Base-by-base conservation (phyloP, 306 rosid species). In the Oemleria cerasiformis region DNA sequence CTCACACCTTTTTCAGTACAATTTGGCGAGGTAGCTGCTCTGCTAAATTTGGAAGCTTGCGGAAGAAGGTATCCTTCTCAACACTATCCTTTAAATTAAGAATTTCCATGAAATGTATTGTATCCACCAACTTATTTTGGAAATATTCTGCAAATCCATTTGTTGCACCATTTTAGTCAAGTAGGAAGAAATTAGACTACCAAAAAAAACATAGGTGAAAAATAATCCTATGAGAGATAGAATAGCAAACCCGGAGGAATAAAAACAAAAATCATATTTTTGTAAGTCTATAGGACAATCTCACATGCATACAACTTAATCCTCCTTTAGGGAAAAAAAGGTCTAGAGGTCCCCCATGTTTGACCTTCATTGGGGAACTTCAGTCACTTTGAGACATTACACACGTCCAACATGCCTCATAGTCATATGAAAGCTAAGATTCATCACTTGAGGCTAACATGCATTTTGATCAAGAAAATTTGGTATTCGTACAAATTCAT, bases 81-180 rank as follows among this genome's bases (percentile, higher is more conserved):
- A 95, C 90, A 65, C 99, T 95, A 64, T 95, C 99, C 82, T 95
- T 95, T 81, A 95, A 78, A 83, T 88, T 95, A 49, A 95, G 92
- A 86, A 95, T 89, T 79, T 95, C 99, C 99, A 95, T 95, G 84
- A 95, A 95, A 80, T 89, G 97, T 74, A 95, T 95, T 42, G 99
- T 91, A 80, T 89, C 99, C 70, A 95, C 97, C 87, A 95, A 74
- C 90, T 91, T 91, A 82, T 91, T 91, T 82, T 95, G 99, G 81
- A 95, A 95, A 91, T 91, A 95, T 81, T 90, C 99, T 95, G 90
- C 83, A 63, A 62, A 82, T 74, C 75, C 78, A 83, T 75, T 76
- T 56, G 66, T 45, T 25, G 68, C 49, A 68, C 45, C 40, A 17
- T 47, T 4, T 68, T 20, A 74, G 61, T 63, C 39, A 6, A n/a